phyloP scores from a whole-genome alignment of 768 basidiomycete species.

The Suillus ampliporus region DNA sequence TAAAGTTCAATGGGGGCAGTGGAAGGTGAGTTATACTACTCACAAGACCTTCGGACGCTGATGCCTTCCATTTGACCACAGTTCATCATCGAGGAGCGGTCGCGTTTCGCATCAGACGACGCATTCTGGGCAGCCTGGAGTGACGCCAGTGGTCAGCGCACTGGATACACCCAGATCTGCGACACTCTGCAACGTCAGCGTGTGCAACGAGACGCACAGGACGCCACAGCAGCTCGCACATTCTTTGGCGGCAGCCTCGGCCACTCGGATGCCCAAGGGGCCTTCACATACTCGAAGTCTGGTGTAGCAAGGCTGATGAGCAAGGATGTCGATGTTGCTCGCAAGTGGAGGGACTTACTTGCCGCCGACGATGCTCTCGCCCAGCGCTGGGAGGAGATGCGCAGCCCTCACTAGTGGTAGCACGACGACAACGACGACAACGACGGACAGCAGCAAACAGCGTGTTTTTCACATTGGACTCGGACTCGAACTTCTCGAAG shows the following conservation, averaged over 20 bases:
- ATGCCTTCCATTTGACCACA: not conserved
- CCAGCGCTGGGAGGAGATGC: no score
- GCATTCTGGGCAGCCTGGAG: constrained; percentile 21
- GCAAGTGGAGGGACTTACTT: constrained; percentile 11
- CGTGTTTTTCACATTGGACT: not conserved
- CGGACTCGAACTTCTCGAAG: no score
- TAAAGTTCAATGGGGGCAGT: not conserved
- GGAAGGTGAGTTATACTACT: constrained; percentile 3
- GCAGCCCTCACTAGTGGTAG: no score
- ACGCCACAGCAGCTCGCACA: constrained; percentile 14
- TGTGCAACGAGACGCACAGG: not conserved
- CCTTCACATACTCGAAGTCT: constrained; percentile 17
- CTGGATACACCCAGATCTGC: constrained; percentile 15
- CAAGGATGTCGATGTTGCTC: constrained; percentile 17
- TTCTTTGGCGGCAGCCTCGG: constrained; percentile 19
- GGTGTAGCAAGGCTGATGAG: constrained; percentile 4
- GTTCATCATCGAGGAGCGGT: constrained; percentile 19
- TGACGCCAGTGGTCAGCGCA: constrained; percentile 12
- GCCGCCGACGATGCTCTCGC: not conserved
- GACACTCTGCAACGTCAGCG: constrained; percentile 7
- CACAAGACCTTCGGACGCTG: no score
- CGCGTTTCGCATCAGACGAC: constrained; percentile 5
- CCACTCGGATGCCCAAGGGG: not conserved
- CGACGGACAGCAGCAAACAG: no score
- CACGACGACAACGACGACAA: no score